These are phyloP conservation scores for Schwanniomyces etchellsii DNA, from an alignment of 1,139 yeast genomes.

Conservation along the genomic window DNA sequence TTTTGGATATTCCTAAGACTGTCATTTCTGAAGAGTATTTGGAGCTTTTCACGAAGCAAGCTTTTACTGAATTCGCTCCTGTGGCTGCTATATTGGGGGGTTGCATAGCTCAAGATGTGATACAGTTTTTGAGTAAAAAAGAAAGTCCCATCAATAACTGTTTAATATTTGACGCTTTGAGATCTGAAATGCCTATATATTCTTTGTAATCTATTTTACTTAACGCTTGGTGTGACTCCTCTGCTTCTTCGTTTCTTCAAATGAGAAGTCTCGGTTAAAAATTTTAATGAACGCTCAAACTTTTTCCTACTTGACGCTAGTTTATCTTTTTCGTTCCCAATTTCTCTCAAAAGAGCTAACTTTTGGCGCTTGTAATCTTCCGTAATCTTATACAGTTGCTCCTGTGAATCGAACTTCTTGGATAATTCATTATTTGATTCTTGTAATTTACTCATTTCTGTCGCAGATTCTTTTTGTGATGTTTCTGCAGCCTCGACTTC, in stretches of 20 bases:
- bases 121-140: conserved; percentile 70
- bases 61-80: conserved; percentile 72
- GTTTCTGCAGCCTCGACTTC: conserved; percentile 59
- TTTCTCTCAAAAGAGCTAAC: conserved; percentile 16
- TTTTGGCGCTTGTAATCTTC: conserved; percentile 21
- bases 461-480: conserved; percentile 49
- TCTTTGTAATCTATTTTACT: conserved; percentile 23
- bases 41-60: conserved; percentile 40
- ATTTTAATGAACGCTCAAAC: conserved; percentile 30
- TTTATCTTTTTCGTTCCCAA: conserved; percentile 18
- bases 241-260: conserved; percentile 41
- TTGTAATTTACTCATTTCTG: conserved; percentile 30
- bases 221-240: conserved; percentile 29
- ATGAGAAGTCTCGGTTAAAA: conserved; percentile 37
- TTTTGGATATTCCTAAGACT: conserved; percentile 31
- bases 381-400: conserved; percentile 16
- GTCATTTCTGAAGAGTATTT: conserved; percentile 34
- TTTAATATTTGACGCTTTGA: conserved; percentile 66
- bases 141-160: conserved; percentile 83
- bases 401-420: neutral
- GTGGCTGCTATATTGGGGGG: conserved; percentile 90
- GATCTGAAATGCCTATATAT: conserved; percentile 74
- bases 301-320: conserved; percentile 16
- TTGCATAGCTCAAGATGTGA: conserved; percentile 82
- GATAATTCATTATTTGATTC: conserved; percentile 13